These are phyloP conservation scores for Sporothrix humicola DNA, from an alignment of 2,329 filamentous ascomycete genomes.

Conservation along the genomic window DNA sequence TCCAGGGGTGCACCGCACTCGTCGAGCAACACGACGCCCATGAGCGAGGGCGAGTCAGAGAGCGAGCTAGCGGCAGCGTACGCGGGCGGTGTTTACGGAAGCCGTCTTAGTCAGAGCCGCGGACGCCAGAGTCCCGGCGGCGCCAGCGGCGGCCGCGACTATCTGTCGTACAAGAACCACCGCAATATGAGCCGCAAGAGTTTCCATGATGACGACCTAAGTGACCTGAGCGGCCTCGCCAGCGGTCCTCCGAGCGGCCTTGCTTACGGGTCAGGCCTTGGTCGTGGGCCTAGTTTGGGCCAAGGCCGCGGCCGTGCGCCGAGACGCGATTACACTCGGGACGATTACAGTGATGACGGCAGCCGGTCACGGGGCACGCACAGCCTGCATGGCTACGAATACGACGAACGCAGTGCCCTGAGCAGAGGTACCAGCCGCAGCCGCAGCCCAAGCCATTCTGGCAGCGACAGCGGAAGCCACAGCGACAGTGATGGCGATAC, in stretches of 20 bases:
- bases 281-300: background rate
- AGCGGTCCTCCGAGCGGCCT: too few relatives aligned
- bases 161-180: slow-evolving; percentile 16
- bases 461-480: background rate
- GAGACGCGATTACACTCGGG: background rate
- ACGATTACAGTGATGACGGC: slow-evolving; percentile 22
- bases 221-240: too few relatives aligned
- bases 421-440: background rate
- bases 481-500: background rate
- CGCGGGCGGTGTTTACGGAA: background rate
- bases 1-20: background rate
- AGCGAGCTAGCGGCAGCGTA: slow-evolving; percentile 11
- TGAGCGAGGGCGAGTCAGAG: slow-evolving; percentile 21
- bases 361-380: background rate
- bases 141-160: background rate
- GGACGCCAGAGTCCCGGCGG: background rate
- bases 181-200: slow-evolving; percentile 12
- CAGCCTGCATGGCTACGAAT: background rate
- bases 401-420: background rate
- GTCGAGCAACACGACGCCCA: slow-evolving; percentile 33
- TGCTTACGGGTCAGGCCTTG: too few relatives aligned
- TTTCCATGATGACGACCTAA: background rate
- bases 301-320: background rate
- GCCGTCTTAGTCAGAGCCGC: background rate
- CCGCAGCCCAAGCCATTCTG: background rate